phyloP scores from a whole-genome alignment of 768 basidiomycete species.

The Collybia sp. region DNA sequence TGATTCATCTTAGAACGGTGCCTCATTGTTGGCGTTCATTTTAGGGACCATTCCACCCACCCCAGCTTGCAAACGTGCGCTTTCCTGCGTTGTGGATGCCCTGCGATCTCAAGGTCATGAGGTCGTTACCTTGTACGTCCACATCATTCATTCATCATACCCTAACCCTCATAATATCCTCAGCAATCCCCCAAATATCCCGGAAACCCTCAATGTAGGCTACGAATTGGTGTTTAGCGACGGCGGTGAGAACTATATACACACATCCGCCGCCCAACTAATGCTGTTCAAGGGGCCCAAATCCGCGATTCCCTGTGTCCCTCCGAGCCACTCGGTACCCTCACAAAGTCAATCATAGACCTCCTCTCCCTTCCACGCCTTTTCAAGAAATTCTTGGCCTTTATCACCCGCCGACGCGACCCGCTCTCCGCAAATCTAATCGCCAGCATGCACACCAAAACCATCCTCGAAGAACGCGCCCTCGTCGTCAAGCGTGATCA shows the following conservation, averaged over 20 bases:
- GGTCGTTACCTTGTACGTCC: slow-evolving; percentile 54
- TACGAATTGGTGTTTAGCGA: slow-evolving; percentile 55
- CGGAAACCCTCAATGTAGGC: slow-evolving; percentile 45
- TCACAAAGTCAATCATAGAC: slow-evolving; percentile 23
- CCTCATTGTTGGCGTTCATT: neutral
- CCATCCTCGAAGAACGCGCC: slow-evolving; percentile 42
- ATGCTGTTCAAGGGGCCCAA: slow-evolving; percentile 34
- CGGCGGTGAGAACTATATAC: slow-evolving; percentile 35
- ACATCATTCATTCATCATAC: neutral
- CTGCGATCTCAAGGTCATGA: slow-evolving; percentile 59
- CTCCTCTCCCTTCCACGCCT: slow-evolving; percentile 31
- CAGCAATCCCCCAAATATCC: slow-evolving; percentile 40
- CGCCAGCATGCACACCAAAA: slow-evolving; percentile 40
- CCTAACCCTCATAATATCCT: slow-evolving; percentile 10
- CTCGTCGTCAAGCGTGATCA: slow-evolving; percentile 41
- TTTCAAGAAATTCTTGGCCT: slow-evolving; percentile 40
- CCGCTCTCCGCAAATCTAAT: slow-evolving; percentile 31
- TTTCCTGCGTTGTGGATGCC: slow-evolving; percentile 44
- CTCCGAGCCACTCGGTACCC: slow-evolving; percentile 27
- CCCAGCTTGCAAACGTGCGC: slow-evolving; percentile 58
- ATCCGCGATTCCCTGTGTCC: slow-evolving; percentile 28
- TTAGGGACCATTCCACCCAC: slow-evolving; percentile 55
- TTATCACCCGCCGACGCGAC: slow-evolving; percentile 29
- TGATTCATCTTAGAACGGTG: neutral
- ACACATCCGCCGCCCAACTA: neutral